Percentiles rank a stretch among this genome's conserved stretches.
phyloP scores from a whole-genome alignment of 2,329 filamentous ascomycete species.

The Pseudocercospora macadamiae region DNA sequence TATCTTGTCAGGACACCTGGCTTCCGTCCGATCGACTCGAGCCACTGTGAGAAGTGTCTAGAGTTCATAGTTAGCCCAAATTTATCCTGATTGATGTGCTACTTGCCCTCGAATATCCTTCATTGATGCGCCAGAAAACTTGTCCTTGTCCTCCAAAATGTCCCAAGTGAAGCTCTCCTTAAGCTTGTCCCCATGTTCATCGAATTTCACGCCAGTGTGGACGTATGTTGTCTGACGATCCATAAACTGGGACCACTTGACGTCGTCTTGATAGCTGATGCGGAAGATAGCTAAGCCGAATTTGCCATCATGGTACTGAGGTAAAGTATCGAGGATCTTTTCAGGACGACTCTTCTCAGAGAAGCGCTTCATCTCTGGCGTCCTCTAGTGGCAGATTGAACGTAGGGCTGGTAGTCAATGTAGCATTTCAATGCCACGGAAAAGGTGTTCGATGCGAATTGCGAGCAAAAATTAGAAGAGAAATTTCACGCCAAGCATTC shows the following conservation, averaged over 20 bases:
- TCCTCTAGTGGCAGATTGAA: no score
- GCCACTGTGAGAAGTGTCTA: constrained; percentile 7
- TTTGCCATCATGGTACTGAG: constrained; percentile 8
- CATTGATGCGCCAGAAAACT: constrained; percentile 7
- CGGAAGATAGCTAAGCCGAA: constrained; percentile 14
- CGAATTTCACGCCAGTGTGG: not conserved
- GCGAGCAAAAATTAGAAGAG: no score
- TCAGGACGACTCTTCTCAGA: no score
- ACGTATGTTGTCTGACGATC: not conserved
- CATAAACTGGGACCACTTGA: constrained; percentile 1
- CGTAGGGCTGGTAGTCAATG: no score
- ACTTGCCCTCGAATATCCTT: constrained; percentile 7
- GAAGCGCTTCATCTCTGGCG: no score
- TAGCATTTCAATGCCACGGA: no score
- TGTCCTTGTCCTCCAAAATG: not conserved
- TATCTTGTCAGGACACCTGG: not conserved
- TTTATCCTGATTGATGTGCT: not conserved
- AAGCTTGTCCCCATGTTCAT: not conserved
- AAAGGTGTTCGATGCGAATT: no score
- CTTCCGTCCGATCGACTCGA: not conserved
- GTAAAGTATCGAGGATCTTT: not conserved
- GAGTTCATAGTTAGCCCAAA: not conserved
- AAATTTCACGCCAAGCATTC: no score
- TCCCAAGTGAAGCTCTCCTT: constrained; percentile 8
- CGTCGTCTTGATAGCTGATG: constrained; percentile 8